phyloP scores from a whole-genome alignment of 371 early-diverging fungal genomes.

The Synchytrium microbalum region DNA sequence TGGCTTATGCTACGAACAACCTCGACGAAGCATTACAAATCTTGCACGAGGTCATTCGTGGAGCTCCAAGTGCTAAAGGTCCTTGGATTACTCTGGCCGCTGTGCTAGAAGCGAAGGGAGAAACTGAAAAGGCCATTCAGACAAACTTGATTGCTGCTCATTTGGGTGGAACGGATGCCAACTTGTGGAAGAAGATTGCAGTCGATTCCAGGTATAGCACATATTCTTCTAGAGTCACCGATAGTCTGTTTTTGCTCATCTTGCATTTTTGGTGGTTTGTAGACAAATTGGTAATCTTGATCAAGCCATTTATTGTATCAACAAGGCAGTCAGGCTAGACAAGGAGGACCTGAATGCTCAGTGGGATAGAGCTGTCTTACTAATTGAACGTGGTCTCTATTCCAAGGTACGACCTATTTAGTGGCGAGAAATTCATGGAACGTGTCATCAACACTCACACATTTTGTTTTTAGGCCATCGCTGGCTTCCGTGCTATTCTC shows the following conservation, averaged over 20 bases:
- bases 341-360: slow-evolving; percentile 60
- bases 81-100: slow-evolving; percentile 86
- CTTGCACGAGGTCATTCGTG: slow-evolving; percentile 66
- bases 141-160: slow-evolving; percentile 86
- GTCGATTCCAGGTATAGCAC: slow-evolving; percentile 61
- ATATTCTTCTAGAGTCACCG: too few relatives aligned
- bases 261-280: neutral
- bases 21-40: slow-evolving; percentile 57
- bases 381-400: slow-evolving; percentile 35
- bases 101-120: slow-evolving; percentile 83
- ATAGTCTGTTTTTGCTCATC: neutral
- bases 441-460: too few relatives aligned
- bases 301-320: slow-evolving; percentile 77
- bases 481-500: slow-evolving; percentile 45
- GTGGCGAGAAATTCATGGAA: too few relatives aligned
- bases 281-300: slow-evolving; percentile 58
- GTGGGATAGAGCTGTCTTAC: slow-evolving; percentile 59
- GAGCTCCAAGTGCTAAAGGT: slow-evolving; percentile 56
- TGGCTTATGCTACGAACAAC: slow-evolving; percentile 57
- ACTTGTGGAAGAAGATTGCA: slow-evolving; percentile 81
- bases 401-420: too few relatives aligned
- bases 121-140: slow-evolving; percentile 63
- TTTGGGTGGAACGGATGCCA: slow-evolving; percentile 63
- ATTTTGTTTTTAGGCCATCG: slow-evolving; percentile 40
- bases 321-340: slow-evolving; percentile 55